Evolutionary conservation across 2,329 filamentous ascomycete species (phyloP).

Genomic region (Colletotrichum eleusines): DNA sequence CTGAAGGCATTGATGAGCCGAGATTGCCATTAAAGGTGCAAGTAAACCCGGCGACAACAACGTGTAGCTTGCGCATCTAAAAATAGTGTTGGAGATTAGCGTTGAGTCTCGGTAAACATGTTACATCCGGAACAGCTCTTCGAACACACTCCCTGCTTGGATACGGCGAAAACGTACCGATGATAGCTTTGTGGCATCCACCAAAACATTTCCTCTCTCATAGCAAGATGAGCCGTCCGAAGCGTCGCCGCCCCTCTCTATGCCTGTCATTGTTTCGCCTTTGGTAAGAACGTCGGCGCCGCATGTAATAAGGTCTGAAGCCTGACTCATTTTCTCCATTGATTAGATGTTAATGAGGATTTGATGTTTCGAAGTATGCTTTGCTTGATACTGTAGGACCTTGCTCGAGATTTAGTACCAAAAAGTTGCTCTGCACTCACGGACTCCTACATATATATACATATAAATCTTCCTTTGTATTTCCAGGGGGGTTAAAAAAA

Average conservation of each 20-base stretch:
- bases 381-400: neutral
- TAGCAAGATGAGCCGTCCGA: constrained; percentile 33
- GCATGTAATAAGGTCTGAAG: neutral
- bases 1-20: constrained; percentile 53
- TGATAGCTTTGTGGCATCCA: constrained; percentile 50
- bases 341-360: neutral
- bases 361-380: neutral
- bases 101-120: no score
- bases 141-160: no score
- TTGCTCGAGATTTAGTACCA: neutral
- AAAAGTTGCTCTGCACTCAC: neutral
- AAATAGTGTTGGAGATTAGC: neutral
- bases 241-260: constrained; percentile 39
- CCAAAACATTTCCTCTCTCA: constrained; percentile 10
- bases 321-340: neutral
- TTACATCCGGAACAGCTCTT: neutral
- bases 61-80: constrained; percentile 50
- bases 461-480: no score
- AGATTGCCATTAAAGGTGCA: constrained; percentile 54
- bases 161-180: constrained; percentile 40
- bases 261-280: neutral
- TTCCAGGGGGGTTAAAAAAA: no score
- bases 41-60: constrained; percentile 52
- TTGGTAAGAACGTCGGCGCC: neutral
- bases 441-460: neutral